Evolutionary conservation across 106 monocot genomes (phyloP).

Genomic region (Dioscorea dumetorum): DNA sequence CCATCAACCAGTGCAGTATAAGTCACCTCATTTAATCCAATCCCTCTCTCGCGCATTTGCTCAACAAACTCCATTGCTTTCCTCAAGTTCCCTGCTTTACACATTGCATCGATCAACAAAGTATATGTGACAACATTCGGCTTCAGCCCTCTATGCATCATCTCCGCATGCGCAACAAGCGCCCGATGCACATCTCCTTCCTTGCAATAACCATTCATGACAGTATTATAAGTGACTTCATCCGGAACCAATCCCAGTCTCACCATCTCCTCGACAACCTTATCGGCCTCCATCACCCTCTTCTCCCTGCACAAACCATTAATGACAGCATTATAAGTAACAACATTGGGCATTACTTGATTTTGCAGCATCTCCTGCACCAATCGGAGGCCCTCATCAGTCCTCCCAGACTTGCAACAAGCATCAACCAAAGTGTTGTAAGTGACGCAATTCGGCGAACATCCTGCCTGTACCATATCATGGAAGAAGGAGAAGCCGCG

Average conservation of each 20-base stretch:
- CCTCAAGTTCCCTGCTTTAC: slow-evolving; percentile 63
- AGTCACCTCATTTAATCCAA: slow-evolving; percentile 64
- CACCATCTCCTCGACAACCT: slow-evolving; percentile 60
- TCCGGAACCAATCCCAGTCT: slow-evolving; percentile 47
- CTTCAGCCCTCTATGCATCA: slow-evolving; percentile 50
- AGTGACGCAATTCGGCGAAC: slow-evolving; percentile 67
- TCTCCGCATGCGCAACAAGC: slow-evolving; percentile 53
- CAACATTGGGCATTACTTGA: slow-evolving; percentile 38
- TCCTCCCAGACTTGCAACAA: slow-evolving; percentile 31
- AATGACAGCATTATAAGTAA: slow-evolving; percentile 62
- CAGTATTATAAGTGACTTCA: slow-evolving; percentile 62
- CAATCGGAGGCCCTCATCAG: slow-evolving; percentile 23
- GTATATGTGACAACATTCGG: slow-evolving; percentile 76
- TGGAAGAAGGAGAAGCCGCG: slow-evolving; percentile 19
- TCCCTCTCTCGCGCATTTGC: slow-evolving; percentile 58
- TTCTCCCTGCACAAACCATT: slow-evolving; percentile 61
- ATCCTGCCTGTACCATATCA: slow-evolving; percentile 50
- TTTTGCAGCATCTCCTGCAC: slow-evolving; percentile 28
- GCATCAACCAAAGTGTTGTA: slow-evolving; percentile 65
- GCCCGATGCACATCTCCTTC: slow-evolving; percentile 59
- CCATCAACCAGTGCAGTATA: slow-evolving; percentile 76
- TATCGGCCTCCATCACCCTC: slow-evolving; percentile 29
- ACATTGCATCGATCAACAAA: slow-evolving; percentile 54
- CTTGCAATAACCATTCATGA: slow-evolving; percentile 67
- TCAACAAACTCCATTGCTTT: slow-evolving; percentile 57